A percentile compares a stretch with the other conserved stretches of the same genome.
Conservation (phyloP, 768 basidiomycete species). For the Suillus variegatus region DNA sequence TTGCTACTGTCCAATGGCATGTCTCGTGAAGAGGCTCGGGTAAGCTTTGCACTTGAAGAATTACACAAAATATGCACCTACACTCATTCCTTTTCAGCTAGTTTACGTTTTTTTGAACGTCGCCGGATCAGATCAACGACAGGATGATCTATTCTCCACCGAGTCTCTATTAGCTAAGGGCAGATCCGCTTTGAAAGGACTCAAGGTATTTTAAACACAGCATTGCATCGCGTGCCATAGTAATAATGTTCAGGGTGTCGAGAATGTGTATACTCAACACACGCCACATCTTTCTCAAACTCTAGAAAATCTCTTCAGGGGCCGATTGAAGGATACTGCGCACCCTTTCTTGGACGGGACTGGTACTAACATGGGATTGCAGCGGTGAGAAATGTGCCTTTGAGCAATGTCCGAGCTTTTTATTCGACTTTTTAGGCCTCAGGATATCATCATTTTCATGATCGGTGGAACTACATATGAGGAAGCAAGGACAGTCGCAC, state of each 20-base stretch:
- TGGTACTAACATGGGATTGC: slow-evolving; percentile 68
- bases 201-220: slow-evolving; percentile 63
- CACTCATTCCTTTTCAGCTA: slow-evolving; percentile 49
- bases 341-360: slow-evolving; percentile 86
- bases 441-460: slow-evolving; percentile 96
- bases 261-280: slow-evolving; percentile 99
- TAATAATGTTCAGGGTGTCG: slow-evolving; percentile 70
- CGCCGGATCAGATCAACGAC: slow-evolving; percentile 93
- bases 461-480: slow-evolving; percentile 97
- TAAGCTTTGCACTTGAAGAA: slow-evolving; percentile 25
- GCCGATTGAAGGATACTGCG: slow-evolving; percentile 80
- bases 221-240: slow-evolving; percentile 9
- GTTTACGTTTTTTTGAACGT: slow-evolving; percentile 93
- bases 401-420: neutral
- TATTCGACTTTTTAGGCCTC: slow-evolving; percentile 56
- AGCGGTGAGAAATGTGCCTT: slow-evolving; percentile 48
- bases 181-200: slow-evolving; percentile 90
- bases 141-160: slow-evolving; percentile 95
- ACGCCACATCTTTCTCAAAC: slow-evolving; percentile 92
- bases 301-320: slow-evolving; percentile 84
- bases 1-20: slow-evolving; percentile 77
- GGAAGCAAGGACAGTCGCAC: slow-evolving; percentile 82
- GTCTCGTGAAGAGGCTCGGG: slow-evolving; percentile 73
- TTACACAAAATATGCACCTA: neutral
- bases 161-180: slow-evolving; percentile 94